These are phyloP conservation scores for Apiospora koreana DNA, from an alignment of 2,329 filamentous ascomycete species.

Conservation along the genomic window DNA sequence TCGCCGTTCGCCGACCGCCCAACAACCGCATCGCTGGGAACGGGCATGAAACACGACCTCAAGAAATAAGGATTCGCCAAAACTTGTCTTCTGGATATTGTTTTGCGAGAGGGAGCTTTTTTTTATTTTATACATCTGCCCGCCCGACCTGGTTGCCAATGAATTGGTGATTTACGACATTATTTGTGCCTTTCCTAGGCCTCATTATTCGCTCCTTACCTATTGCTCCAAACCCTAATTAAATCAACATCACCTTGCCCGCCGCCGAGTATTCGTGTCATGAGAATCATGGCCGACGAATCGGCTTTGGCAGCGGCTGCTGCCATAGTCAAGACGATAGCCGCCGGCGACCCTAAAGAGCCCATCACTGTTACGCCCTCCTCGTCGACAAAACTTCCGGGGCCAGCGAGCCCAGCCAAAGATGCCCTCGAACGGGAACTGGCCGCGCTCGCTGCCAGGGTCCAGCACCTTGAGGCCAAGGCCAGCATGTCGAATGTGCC, in stretches of 20 bases:
- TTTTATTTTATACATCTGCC: neutral
- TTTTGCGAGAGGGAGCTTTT: neutral
- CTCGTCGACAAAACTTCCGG: slow-evolving; percentile 65
- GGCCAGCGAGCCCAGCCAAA: slow-evolving; percentile 75
- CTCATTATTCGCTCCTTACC: slow-evolving; percentile 8
- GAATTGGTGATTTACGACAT: slow-evolving; percentile 11
- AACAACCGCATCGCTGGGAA: slow-evolving; percentile 10
- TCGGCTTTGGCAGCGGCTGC: slow-evolving; percentile 55
- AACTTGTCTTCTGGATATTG: neutral
- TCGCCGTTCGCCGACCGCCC: neutral
- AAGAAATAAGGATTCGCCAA: neutral
- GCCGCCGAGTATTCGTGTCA: slow-evolving; percentile 1
- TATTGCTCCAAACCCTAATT: neutral
- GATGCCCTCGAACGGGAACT: slow-evolving; percentile 80
- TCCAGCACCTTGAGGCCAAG: slow-evolving; percentile 81
- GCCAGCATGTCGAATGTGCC: slow-evolving; percentile 61
- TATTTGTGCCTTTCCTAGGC: slow-evolving; percentile 11
- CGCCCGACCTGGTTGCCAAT: neutral
- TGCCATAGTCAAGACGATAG: slow-evolving; percentile 55
- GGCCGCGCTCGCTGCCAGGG: slow-evolving; percentile 71
- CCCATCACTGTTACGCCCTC: slow-evolving; percentile 46
- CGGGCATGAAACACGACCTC: neutral
- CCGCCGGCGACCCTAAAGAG: slow-evolving; percentile 43
- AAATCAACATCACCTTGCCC: neutral
- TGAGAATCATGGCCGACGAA: slow-evolving; percentile 51